Conservation (phyloP, 345 rosid species). For the Hirschfeldia incana region DNA sequence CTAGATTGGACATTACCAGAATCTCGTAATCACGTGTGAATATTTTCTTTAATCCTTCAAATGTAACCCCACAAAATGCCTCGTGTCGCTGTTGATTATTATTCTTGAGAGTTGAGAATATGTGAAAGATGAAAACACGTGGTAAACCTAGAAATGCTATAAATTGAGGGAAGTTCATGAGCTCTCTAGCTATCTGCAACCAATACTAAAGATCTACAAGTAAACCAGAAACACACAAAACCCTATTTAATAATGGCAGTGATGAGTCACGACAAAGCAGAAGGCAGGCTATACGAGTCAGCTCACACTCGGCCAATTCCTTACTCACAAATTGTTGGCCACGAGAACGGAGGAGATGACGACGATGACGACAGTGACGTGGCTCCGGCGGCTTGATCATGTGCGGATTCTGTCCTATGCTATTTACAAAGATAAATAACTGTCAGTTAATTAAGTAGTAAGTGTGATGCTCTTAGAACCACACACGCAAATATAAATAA, state of each 20-base stretch:
- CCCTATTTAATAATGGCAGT: conserved; percentile 32
- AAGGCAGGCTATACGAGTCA: conserved; percentile 30
- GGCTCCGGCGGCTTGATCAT: conserved; percentile 43
- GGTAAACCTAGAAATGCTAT: conserved; percentile 20
- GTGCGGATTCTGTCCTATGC: background rate
- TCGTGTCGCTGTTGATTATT: conserved; percentile 11
- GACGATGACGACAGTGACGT: conserved; percentile 43
- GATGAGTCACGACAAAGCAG: conserved; percentile 31
- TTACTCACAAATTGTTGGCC: conserved; percentile 20
- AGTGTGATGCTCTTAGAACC: conserved; percentile 18
- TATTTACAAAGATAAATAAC: background rate
- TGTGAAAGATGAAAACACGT: background rate
- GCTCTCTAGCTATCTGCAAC: conserved; percentile 17
- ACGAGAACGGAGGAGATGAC: conserved; percentile 40
- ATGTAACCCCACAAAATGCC: conserved; percentile 22
- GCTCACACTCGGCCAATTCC: conserved; percentile 14
- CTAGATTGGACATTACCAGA: conserved; percentile 17
- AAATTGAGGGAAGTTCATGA: conserved; percentile 26
- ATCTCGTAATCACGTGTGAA: conserved; percentile 10
- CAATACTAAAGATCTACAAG: conserved; percentile 1
- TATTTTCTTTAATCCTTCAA: background rate
- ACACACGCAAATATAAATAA: background rate
- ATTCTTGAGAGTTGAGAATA: conserved; percentile 29
- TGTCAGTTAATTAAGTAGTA: background rate
- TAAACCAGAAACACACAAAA: conserved; percentile 25